These are phyloP conservation scores for Dispira simplex DNA, from an alignment of 192 early-diverging fungal species.

Conservation along the genomic window DNA sequence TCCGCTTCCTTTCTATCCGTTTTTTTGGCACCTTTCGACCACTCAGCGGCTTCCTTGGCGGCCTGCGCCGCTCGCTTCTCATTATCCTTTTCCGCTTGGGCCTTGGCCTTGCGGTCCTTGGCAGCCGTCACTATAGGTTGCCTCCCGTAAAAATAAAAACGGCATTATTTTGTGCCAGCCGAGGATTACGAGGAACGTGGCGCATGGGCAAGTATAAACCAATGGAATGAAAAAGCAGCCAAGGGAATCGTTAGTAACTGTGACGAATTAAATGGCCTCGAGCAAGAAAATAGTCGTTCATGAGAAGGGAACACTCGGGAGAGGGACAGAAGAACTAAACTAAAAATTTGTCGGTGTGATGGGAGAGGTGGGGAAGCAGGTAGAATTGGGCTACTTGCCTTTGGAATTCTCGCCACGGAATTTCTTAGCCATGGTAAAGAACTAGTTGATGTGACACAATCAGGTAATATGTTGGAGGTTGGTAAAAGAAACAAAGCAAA, in stretches of 20 bases:
- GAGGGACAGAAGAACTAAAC: neutral
- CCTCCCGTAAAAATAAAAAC: neutral
- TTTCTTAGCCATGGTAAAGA: constrained; percentile 31
- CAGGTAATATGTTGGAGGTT: no score
- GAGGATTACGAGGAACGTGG: neutral
- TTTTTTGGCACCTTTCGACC: constrained; percentile 51
- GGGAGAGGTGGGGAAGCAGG: neutral
- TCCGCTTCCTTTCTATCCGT: constrained; percentile 43
- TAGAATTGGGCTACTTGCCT: constrained; percentile 18
- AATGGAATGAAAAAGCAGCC: neutral
- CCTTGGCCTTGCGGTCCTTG: constrained; percentile 59
- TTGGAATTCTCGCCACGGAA: constrained; percentile 33
- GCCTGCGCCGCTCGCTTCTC: constrained; percentile 35
- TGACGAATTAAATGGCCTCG: neutral
- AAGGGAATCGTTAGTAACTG: neutral
- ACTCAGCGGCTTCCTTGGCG: constrained; percentile 36
- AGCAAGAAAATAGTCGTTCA: no score
- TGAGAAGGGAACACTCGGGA: no score
- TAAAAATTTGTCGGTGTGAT: neutral
- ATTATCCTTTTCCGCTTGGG: constrained; percentile 39
- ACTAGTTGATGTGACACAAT: neutral
- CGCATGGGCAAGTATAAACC: no score
- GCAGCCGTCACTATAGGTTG: constrained; percentile 37
- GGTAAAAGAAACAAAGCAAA: no score
- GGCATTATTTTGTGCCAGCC: neutral